Base-by-base conservation (phyloP, 139 green algal species). In the Nannochloris sp. region DNA sequence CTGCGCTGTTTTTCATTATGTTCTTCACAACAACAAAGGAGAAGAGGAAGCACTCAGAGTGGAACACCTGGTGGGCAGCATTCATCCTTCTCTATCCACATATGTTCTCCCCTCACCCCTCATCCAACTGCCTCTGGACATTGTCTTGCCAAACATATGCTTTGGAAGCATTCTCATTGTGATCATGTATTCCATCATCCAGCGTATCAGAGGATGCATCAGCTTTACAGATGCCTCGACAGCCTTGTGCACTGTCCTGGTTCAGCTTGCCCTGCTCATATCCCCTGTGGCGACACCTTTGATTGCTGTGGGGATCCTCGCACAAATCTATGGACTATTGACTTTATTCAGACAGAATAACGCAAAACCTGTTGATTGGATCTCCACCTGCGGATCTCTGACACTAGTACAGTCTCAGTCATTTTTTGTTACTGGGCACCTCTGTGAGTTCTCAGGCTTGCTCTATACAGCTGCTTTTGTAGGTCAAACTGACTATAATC, bases 381-480 rank as follows among this genome's bases (percentile, higher is more conserved):
- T 53, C 46, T 25, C 46, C 16, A 53, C n/a, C 11, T 53, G 18
- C 16, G 46, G 46, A 53, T 53, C 75, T 55, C 11, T 73, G 43
- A 60, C 66, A 44, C 48, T 70, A 31, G 5, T 73, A 34, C 50
- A 71, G 31, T 43, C 60, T n/a, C 74, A 78, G 37, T 29, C 77
- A 4, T 96, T 96, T 68, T 95, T 89, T 61, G 75, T 70, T 36
- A 90, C 72, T 16, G 83, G 83, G 11, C 90, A 97, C 76, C 84
- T 89, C n/a, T 96, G 87, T 72, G 81, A 93, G 67, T 96, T 96
- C 64, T 83, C 83, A 7, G 87, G 87, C 18, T 70, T 97, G 48
- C 81, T 94, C 53, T 96, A 90, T 70, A 82, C 80, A 12, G 83
- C 87, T 61, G 84, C 80, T 0, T 97, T 94, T 70, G 82, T 93